phyloP scores from a whole-genome alignment of 169 alveolate genomes.

The Plasmodium yoelii region DNA sequence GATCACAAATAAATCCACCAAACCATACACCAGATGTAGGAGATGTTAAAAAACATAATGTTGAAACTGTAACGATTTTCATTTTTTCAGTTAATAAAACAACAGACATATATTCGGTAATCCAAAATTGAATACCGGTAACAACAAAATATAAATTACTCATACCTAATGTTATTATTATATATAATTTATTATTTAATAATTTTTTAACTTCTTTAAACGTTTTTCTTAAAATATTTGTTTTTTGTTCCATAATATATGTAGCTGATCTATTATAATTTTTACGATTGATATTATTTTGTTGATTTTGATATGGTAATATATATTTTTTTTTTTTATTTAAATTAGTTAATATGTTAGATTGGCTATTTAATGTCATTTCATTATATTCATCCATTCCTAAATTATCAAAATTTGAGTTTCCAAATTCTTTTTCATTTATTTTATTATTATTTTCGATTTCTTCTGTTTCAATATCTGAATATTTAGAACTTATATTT shows the following conservation, averaged over 20 bases:
- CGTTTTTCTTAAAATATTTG: constrained; percentile 59
- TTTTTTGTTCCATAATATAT: constrained; percentile 68
- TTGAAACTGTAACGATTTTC: constrained; percentile 84
- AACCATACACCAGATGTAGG: constrained; percentile 90
- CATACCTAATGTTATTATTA: constrained; percentile 85
- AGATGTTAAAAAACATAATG: constrained; percentile 86
- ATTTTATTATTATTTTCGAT: background rate
- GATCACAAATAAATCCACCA: constrained; percentile 90
- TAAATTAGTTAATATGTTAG: background rate
- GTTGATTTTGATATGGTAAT: constrained; percentile 13
- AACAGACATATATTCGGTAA: constrained; percentile 87
- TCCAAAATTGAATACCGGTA: constrained; percentile 93
- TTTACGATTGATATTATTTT: background rate
- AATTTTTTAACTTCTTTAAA: constrained; percentile 78
- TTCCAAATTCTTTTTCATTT: background rate
- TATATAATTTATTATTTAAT: constrained; percentile 78
- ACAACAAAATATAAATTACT: constrained; percentile 88
- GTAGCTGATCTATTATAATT: constrained; percentile 51
- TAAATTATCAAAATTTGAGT: background rate
- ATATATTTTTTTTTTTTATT: background rate
- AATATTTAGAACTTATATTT: constrained; percentile 25
- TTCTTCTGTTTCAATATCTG: background rate
- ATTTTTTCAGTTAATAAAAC: constrained; percentile 84
- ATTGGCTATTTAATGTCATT: background rate
- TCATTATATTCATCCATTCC: background rate